Conservation (phyloP, 1,284 basidiomycete species). For the Tremellales sp. region DNA sequence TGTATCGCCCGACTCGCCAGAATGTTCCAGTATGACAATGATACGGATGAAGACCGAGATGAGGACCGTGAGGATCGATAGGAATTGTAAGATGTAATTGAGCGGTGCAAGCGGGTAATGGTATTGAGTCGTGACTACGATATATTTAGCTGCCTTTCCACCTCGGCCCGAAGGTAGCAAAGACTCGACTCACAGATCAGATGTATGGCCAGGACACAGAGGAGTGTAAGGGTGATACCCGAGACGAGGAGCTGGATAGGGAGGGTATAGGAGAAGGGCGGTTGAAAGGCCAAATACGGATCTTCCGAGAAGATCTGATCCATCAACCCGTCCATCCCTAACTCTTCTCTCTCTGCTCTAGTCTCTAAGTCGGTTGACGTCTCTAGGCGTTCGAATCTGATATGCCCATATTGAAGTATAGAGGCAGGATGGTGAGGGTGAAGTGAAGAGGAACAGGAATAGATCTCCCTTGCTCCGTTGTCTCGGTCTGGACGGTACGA, state of each 20-base stretch:
- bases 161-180: background rate
- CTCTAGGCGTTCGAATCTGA: background rate
- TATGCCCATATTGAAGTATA: background rate
- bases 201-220: slow-evolving; percentile 83
- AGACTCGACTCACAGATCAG: slow-evolving; percentile 58
- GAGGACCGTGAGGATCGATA: slow-evolving; percentile 73
- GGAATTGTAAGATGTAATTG: slow-evolving; percentile 86
- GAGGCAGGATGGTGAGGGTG: too few relatives aligned
- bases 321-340: background rate
- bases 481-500: too few relatives aligned
- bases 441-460: too few relatives aligned
- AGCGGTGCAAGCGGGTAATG: slow-evolving; percentile 89
- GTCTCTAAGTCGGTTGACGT: too few relatives aligned
- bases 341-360: background rate
- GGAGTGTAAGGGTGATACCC: slow-evolving; percentile 81
- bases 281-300: slow-evolving; percentile 71
- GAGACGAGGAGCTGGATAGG: slow-evolving; percentile 86
- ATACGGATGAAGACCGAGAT: slow-evolving; percentile 72
- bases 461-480: too few relatives aligned
- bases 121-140: slow-evolving; percentile 78
- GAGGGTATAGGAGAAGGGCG: slow-evolving; percentile 75
- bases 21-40: slow-evolving; percentile 64
- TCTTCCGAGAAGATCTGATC: slow-evolving; percentile 47
- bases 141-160: background rate
- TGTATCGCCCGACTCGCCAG: slow-evolving; percentile 60